Conservation (phyloP, 208 protist species). For the Jaenimonas drosophilae region DNA sequence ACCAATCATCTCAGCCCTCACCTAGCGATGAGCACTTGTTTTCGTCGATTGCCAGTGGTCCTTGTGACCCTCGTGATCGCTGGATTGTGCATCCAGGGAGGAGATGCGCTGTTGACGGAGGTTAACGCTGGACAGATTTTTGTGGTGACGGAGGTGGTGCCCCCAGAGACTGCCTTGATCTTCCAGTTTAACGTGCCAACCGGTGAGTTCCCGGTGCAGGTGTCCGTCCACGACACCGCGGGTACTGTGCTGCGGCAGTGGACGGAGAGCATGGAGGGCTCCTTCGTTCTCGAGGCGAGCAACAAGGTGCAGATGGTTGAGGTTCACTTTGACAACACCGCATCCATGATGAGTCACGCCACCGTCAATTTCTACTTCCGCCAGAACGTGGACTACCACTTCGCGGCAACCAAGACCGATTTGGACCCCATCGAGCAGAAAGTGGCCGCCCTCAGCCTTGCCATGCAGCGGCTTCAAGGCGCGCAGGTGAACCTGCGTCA, state of each 20-base stretch:
- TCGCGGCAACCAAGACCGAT: conserved; percentile 8
- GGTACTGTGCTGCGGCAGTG: conserved; percentile 15
- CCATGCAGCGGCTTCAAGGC: conserved; percentile 29
- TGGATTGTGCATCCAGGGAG: background rate
- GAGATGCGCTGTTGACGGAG: conserved; percentile 3
- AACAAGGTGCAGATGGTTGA: conserved; percentile 7
- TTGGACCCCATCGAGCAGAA: conserved; percentile 70
- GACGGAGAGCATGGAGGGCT: conserved; percentile 12
- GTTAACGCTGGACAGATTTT: conserved; percentile 7
- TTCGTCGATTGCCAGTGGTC: background rate
- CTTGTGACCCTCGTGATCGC: conserved; percentile 1
- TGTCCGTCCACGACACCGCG: conserved; percentile 14
- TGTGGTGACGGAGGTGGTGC: conserved; percentile 22
- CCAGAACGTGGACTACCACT: conserved; percentile 15
- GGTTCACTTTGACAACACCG: conserved; percentile 44
- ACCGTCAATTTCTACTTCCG: conserved; percentile 37
- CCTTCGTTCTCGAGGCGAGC: conserved; percentile 16
- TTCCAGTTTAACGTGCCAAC: conserved; percentile 29
- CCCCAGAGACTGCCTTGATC: conserved; percentile 6
- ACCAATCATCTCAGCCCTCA: too few species aligned
- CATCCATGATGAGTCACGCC: conserved; percentile 20
- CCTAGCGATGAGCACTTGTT: too few species aligned
- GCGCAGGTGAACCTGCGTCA: conserved; percentile 35
- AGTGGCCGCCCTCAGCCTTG: conserved; percentile 14
- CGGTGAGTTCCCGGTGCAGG: conserved; percentile 12